Evolutionary conservation across 78 protist genomes (phyloP).

Genomic region (slime mould (Dictyostelium discoideum)): dicty_2.7 NC_007088.5:437001-437500

Average conservation of each 20-base stretch:
- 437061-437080: conserved; percentile 81
- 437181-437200: conserved; percentile 69
- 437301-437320: conserved; percentile 50
- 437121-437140: conserved; percentile 73
- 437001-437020: conserved; percentile 85
- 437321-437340: not conserved
- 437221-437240: conserved; percentile 29
- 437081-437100: conserved; percentile 68
- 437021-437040: conserved; percentile 95
- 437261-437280: conserved; percentile 30
- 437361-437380: not conserved
- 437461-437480: not conserved
- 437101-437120: conserved; percentile 77
- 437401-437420: not conserved
- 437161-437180: conserved; percentile 63
- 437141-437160: conserved; percentile 52
- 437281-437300: conserved; percentile 22
- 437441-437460: not conserved
- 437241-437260: conserved; percentile 36
- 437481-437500: not conserved
- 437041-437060: conserved; percentile 83
- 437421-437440: not conserved
- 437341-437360: conserved; percentile 27
- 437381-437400: not conserved
- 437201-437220: conserved; percentile 76